phyloP scores from a whole-genome alignment of 805 yeast genomes.

The Naumovozyma dairenensis region DNA sequence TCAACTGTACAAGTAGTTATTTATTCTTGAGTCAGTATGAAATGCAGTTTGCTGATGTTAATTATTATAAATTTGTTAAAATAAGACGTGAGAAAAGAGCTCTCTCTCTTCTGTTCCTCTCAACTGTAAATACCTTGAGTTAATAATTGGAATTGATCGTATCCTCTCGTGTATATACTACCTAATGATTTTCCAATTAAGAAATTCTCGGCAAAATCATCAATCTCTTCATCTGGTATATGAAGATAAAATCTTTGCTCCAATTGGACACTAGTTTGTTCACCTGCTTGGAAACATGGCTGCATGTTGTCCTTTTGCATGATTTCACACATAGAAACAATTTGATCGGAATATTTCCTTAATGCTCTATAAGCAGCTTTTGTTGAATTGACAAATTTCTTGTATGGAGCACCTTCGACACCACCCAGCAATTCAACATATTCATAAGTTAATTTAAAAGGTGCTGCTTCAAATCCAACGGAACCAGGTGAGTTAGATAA shows the following conservation, averaged over 20 bases:
- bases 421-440: constrained; percentile 88
- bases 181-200: constrained; percentile 77
- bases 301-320: constrained; percentile 87
- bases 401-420: constrained; percentile 46
- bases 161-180: constrained; percentile 80
- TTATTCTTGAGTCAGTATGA: too few relatives aligned
- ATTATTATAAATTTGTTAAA: too few relatives aligned
- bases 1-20: too few relatives aligned
- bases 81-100: too few relatives aligned
- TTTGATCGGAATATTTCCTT: constrained; percentile 61
- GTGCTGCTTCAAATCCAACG: constrained; percentile 95
- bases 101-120: too few relatives aligned
- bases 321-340: constrained; percentile 76
- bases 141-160: constrained; percentile 88
- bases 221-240: constrained; percentile 53
- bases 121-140: constrained; percentile 89
- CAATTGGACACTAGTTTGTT: constrained; percentile 66
- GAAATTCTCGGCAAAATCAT: constrained; percentile 63
- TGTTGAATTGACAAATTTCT: constrained; percentile 50
- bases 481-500: constrained; percentile 94
- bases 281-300: constrained; percentile 89
- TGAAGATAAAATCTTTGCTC: constrained; percentile 76
- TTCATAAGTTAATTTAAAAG: constrained; percentile 85
- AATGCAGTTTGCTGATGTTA: too few relatives aligned
- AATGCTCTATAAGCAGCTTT: constrained; percentile 67